phyloP scores from a whole-genome alignment of 2,329 filamentous ascomycete genomes.

The Simplicillium aogashimaense region DNA sequence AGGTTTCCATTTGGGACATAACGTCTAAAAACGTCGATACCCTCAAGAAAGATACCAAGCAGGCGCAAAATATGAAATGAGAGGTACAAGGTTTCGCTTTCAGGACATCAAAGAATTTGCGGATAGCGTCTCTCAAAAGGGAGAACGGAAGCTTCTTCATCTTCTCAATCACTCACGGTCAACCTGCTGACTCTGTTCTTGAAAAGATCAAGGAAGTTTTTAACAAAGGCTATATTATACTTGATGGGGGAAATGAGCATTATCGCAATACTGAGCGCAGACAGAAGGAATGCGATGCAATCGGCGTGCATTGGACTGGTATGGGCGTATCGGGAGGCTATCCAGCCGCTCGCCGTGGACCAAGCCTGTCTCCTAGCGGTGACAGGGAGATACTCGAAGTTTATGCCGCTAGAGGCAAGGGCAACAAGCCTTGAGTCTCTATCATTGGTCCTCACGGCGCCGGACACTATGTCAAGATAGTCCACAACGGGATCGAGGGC shows the following conservation, averaged over 20 bases:
- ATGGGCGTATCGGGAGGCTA: conserved; percentile 62
- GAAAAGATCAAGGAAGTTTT: conserved; percentile 28
- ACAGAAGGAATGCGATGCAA: conserved; percentile 43
- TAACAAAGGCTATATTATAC: conserved; percentile 51
- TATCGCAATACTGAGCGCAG: conserved; percentile 54
- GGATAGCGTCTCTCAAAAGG: not conserved
- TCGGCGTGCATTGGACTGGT: conserved; percentile 56
- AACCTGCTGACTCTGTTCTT: not conserved
- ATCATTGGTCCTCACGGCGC: conserved; percentile 51
- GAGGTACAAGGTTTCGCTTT: not conserved
- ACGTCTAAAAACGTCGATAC: not conserved
- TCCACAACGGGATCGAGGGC: conserved; percentile 66
- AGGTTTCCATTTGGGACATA: not conserved
- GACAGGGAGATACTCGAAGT: conserved; percentile 44
- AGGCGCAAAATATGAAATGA: not conserved
- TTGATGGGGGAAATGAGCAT: conserved; percentile 61
- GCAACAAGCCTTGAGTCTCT: conserved; percentile 51
- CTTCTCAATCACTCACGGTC: not conserved
- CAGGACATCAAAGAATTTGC: not conserved
- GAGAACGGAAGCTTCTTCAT: not conserved
- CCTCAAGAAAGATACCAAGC: not conserved
- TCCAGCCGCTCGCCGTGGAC: conserved; percentile 54
- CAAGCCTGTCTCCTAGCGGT: conserved; percentile 58
- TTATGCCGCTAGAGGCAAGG: conserved; percentile 52
- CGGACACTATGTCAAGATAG: conserved; percentile 68